Evolutionary conservation across 2,329 filamentous ascomycete genomes (phyloP).

Genomic region (Camptophora hylomeconis): DNA sequence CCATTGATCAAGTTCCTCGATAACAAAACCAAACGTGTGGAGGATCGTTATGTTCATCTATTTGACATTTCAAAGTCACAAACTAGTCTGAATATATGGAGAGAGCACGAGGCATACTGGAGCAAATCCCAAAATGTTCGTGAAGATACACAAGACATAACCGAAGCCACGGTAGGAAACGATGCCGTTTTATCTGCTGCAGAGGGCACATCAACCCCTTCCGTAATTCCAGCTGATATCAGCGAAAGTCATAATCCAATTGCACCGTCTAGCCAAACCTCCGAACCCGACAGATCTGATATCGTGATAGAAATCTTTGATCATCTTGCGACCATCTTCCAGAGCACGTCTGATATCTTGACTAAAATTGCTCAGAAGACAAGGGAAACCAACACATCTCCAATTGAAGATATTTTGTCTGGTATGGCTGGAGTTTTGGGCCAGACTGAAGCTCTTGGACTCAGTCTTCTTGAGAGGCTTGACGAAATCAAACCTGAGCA

Average conservation of each 20-base stretch:
- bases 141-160: background rate
- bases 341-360: slow-evolving; percentile 24
- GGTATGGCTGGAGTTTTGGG: slow-evolving; percentile 27
- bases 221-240: background rate
- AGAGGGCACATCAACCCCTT: background rate
- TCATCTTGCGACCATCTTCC: slow-evolving; percentile 23
- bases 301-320: slow-evolving; percentile 14
- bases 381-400: slow-evolving; percentile 24
- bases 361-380: slow-evolving; percentile 24
- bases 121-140: slow-evolving; percentile 7
- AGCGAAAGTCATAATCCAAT: background rate
- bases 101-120: slow-evolving; percentile 13
- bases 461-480: slow-evolving; percentile 10
- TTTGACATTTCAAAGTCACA: slow-evolving; percentile 27
- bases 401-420: slow-evolving; percentile 25
- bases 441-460: slow-evolving; percentile 24
- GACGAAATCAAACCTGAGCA: slow-evolving; percentile 2
- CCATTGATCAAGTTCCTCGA: background rate
- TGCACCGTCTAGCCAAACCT: background rate
- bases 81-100: slow-evolving; percentile 13
- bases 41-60: slow-evolving; percentile 26
- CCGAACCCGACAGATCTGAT: background rate
- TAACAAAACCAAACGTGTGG: slow-evolving; percentile 7
- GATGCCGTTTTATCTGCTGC: background rate
- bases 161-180: background rate